A percentile compares a stretch with the other conserved stretches of the same genome.
These are phyloP conservation scores for Cyamopsis tetragonoloba DNA, from an alignment of 306 rosid species.

Conservation along the genomic window DNA sequence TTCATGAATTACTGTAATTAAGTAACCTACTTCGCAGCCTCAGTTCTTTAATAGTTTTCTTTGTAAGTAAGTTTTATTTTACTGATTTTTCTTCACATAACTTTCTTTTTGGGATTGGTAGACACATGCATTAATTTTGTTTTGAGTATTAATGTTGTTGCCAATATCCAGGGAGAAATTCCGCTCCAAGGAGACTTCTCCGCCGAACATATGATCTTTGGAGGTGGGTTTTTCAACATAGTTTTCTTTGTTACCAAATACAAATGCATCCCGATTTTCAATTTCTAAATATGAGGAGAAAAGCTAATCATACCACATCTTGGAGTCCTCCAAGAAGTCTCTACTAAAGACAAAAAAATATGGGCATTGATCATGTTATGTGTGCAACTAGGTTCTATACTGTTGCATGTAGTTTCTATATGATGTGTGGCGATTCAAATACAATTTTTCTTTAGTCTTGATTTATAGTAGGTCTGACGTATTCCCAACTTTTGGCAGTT, in stretches of 20 bases:
- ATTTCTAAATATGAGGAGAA: constrained; percentile 4
- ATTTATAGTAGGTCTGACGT: constrained; percentile 6
- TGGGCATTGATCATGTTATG: constrained; percentile 1
- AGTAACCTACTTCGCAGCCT: constrained; percentile 1
- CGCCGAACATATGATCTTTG: constrained; percentile 97
- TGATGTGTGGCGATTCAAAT: constrained; percentile 6
- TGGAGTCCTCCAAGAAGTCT: constrained; percentile 1
- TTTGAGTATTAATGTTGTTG: constrained; percentile 24
- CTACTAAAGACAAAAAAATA: not conserved
- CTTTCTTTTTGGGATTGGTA: not conserved
- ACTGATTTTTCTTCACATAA: not conserved
- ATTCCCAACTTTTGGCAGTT: constrained; percentile 48
- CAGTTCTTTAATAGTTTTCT: not conserved
- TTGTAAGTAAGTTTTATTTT: not conserved
- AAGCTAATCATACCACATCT: not conserved
- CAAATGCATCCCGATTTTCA: not conserved
- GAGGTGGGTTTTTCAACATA: constrained; percentile 52
- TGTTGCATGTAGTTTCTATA: not conserved
- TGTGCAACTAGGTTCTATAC: not conserved
- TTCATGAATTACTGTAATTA: not conserved
- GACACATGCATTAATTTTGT: not conserved
- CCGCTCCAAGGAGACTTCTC: constrained; percentile 98
- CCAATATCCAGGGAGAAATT: constrained; percentile 74
- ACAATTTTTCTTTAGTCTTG: constrained; percentile 5
- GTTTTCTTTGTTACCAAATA: constrained; percentile 23